phyloP scores from a whole-genome alignment of 768 basidiomycete genomes.

The Mycena metata region DNA sequence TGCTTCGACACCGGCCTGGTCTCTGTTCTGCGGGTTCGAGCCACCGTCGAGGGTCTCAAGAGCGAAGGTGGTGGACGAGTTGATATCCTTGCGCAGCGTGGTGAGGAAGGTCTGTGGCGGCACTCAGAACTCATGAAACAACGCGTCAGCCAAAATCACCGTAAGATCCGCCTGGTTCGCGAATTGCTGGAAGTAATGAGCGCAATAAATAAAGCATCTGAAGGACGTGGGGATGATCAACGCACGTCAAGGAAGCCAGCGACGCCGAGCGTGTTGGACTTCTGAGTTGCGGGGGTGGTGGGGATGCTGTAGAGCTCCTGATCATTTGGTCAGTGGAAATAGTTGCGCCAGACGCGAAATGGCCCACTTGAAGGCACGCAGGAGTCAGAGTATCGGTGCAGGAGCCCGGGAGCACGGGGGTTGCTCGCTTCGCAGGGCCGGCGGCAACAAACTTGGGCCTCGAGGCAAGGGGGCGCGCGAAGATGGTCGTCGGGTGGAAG shows the following conservation, averaged over 20 bases:
- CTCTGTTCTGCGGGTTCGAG: constrained; percentile 28
- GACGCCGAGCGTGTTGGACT: constrained; percentile 38
- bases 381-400: constrained; percentile 38
- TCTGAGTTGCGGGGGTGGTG: constrained; percentile 37
- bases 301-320: constrained; percentile 44
- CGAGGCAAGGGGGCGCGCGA: constrained; percentile 18
- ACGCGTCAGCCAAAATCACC: not conserved
- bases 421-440: constrained; percentile 2
- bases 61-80: constrained; percentile 38
- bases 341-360: not conserved
- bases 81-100: constrained; percentile 38
- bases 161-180: not conserved
- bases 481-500: constrained; percentile 40
- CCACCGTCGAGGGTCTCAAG: constrained; percentile 44
- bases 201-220: not conserved
- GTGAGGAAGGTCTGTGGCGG: constrained; percentile 39
- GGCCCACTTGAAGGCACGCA: constrained; percentile 32
- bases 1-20: constrained; percentile 42
- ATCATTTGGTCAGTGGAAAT: not conserved
- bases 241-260: constrained; percentile 36
- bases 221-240: not conserved
- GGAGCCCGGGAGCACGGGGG: constrained; percentile 35
- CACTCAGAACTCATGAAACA: constrained; percentile 24
- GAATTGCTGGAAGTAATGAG: not conserved
- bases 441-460: constrained; percentile 3